Evolutionary conservation across 768 basidiomycete genomes (phyloP).

Genomic region (Suillus occidentalis): DNA sequence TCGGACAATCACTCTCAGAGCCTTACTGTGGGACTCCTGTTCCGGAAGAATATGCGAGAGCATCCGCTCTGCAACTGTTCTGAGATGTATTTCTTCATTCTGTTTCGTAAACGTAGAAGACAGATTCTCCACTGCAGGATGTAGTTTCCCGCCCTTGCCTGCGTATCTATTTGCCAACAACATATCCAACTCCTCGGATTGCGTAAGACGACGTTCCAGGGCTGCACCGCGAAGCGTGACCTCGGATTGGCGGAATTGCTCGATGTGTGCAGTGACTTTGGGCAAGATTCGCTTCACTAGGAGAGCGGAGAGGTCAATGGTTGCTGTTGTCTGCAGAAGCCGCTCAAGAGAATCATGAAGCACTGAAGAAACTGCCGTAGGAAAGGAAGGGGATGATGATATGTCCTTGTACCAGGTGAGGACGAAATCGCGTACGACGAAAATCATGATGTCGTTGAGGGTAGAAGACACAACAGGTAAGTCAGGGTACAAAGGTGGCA

Average conservation of each 20-base stretch:
- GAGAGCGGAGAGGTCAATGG: conserved; percentile 71
- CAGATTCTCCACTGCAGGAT: conserved; percentile 85
- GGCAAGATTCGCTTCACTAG: conserved; percentile 85
- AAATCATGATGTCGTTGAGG: conserved; percentile 76
- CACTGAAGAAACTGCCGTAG: conserved; percentile 74
- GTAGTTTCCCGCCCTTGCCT: conserved; percentile 61
- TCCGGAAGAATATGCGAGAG: conserved; percentile 76
- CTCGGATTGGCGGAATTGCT: conserved; percentile 90
- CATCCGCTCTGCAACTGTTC: conserved; percentile 65
- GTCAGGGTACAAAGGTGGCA: conserved; percentile 64
- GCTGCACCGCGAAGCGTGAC: conserved; percentile 80
- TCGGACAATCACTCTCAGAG: conserved; percentile 68
- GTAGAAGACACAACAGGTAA: conserved; percentile 67
- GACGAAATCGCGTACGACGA: conserved; percentile 86
- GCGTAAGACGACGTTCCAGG: conserved; percentile 77
- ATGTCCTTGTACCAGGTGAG: conserved; percentile 85
- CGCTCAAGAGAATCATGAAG: conserved; percentile 66
- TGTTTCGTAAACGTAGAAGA: conserved; percentile 89
- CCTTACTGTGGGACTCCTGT: conserved; percentile 68
- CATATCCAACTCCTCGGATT: conserved; percentile 88
- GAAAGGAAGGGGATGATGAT: conserved; percentile 87
- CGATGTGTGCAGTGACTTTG: conserved; percentile 85
- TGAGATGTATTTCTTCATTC: conserved; percentile 84
- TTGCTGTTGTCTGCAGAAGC: conserved; percentile 53
- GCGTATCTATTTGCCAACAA: conserved; percentile 83